phyloP scores from a whole-genome alignment of 768 basidiomycete species.

The Mycena polygramma region DNA sequence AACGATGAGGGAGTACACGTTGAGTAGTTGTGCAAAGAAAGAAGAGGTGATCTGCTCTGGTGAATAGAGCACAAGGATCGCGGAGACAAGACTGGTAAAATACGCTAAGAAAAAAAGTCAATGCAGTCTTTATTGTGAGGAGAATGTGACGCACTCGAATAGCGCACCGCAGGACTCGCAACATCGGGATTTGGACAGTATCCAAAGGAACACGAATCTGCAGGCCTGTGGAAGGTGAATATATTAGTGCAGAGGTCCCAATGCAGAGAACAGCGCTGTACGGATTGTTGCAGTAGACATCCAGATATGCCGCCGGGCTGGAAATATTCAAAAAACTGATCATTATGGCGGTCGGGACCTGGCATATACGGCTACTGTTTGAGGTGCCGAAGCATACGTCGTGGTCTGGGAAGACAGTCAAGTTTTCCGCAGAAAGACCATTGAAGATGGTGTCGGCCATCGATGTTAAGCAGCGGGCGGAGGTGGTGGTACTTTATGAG shows the following conservation, averaged over 20 bases:
- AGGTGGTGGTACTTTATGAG: neutral
- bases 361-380: constrained; percentile 35
- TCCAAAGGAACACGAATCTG: constrained; percentile 34
- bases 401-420: constrained; percentile 25
- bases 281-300: constrained; percentile 32
- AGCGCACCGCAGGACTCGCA: constrained; percentile 37
- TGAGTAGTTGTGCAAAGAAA: constrained; percentile 36
- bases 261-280: no score
- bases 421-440: neutral
- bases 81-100: constrained; percentile 34
- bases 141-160: constrained; percentile 25
- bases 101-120: constrained; percentile 21
- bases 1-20: constrained; percentile 38
- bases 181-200: constrained; percentile 37
- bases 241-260: no score
- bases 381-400: constrained; percentile 27
- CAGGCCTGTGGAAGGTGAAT: neutral
- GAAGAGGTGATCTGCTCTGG: constrained; percentile 24
- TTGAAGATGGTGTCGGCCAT: neutral
- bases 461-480: neutral
- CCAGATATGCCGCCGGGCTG: constrained; percentile 3
- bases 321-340: constrained; percentile 36
- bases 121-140: neutral
- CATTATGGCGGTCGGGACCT: constrained; percentile 26
- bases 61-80: constrained; percentile 32